These are phyloP conservation scores for Cladosporium sp. DNA, from an alignment of 2,329 filamentous ascomycete species.

Conservation along the genomic window DNA sequence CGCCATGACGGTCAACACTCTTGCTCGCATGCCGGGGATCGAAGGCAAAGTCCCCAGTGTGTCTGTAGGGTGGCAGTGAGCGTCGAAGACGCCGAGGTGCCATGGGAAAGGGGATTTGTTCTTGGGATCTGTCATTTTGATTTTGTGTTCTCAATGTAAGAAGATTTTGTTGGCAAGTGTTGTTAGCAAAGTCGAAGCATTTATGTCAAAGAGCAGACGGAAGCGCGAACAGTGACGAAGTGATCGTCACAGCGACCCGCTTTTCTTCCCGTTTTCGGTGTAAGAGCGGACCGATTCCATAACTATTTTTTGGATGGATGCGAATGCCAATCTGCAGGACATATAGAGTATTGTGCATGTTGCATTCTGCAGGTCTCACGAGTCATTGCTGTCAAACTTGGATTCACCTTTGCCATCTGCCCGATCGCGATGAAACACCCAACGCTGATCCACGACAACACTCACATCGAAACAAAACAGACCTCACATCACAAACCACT, in stretches of 20 bases:
- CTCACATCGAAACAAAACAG: background rate
- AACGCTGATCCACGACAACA: background rate
- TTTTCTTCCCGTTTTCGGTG: background rate
- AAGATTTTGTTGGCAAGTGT: background rate
- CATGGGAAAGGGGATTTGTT: conserved; percentile 58
- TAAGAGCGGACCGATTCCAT: background rate
- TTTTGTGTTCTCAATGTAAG: background rate
- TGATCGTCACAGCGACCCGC: background rate
- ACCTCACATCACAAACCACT: background rate
- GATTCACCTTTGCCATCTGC: background rate
- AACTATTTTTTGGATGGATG: too few species aligned
- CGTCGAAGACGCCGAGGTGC: conserved; percentile 72
- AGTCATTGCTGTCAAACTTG: too few species aligned
- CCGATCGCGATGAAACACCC: background rate
- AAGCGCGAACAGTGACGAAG: background rate
- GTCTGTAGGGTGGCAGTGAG: conserved; percentile 84
- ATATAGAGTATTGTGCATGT: too few species aligned
- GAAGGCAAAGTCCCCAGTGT: conserved; percentile 63
- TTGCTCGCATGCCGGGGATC: conserved; percentile 67
- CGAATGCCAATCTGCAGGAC: too few species aligned
- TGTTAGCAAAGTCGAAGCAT: background rate
- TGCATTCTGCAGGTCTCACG: too few species aligned
- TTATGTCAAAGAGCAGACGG: background rate
- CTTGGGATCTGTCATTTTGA: conserved; percentile 25
- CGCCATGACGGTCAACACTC: conserved; percentile 72